Percentiles rank a stretch among this genome's conserved stretches.
Evolutionary conservation across 2,329 filamentous ascomycete genomes (phyloP).

Genomic region (Aspergillus latus): DNA sequence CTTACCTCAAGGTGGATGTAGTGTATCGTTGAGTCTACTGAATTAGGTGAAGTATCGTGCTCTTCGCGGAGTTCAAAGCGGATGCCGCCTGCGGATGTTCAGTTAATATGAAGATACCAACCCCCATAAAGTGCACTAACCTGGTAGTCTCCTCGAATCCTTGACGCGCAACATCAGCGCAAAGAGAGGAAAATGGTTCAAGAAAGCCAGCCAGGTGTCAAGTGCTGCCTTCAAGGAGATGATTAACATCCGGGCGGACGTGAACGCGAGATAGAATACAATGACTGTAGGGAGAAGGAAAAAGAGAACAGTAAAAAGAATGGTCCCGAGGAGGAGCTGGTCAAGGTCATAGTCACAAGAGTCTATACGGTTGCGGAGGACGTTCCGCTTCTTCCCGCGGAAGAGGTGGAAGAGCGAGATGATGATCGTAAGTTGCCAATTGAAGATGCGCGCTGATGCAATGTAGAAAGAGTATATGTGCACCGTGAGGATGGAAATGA

Average conservation of each 20-base stretch:
- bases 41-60: slow-evolving; percentile 45
- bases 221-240: slow-evolving; percentile 88
- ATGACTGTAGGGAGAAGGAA: slow-evolving; percentile 92
- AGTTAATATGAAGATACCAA: too few species aligned
- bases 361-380: slow-evolving; percentile 94
- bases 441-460: slow-evolving; percentile 92
- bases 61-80: slow-evolving; percentile 85
- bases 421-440: slow-evolving; percentile 97
- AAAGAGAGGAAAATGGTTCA: slow-evolving; percentile 98
- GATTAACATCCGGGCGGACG: slow-evolving; percentile 88
- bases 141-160: slow-evolving; percentile 84
- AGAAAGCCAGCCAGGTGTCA: slow-evolving; percentile 85
- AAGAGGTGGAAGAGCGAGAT: slow-evolving; percentile 98
- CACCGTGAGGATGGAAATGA: slow-evolving; percentile 84
- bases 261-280: slow-evolving; percentile 97
- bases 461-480: slow-evolving; percentile 99
- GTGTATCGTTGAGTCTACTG: slow-evolving; percentile 62
- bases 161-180: slow-evolving; percentile 95
- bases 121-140: slow-evolving; percentile 39
- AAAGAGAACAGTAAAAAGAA: slow-evolving; percentile 91
- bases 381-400: slow-evolving; percentile 95
- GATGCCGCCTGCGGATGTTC: slow-evolving; percentile 63
- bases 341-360: slow-evolving; percentile 98
- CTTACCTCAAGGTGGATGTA: slow-evolving; percentile 82
- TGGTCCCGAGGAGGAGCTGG: slow-evolving; percentile 92